Conservation (phyloP, 768 basidiomycete species). For the Suillus variegatus region DNA sequence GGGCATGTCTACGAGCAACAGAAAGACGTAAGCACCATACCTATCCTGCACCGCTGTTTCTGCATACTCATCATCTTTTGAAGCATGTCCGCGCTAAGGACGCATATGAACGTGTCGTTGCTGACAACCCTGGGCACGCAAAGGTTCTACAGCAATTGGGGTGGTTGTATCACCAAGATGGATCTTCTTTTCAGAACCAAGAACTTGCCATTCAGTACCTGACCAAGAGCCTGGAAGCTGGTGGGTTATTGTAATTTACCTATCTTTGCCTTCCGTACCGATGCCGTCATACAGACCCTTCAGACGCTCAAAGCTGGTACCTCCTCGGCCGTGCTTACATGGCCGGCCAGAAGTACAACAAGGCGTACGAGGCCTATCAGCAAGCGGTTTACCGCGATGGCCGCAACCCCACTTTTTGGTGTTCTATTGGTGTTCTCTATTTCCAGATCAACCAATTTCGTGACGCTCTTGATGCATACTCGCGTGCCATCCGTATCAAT, state of each 20-base stretch:
- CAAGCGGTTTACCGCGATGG: constrained; percentile 99
- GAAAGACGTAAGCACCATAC: constrained; percentile 70
- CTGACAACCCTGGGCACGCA: constrained; percentile 90
- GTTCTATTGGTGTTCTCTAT: constrained; percentile 97
- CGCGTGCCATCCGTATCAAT: constrained; percentile 97
- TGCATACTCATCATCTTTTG: constrained; percentile 15
- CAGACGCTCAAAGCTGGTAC: constrained; percentile 99
- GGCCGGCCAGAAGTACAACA: constrained; percentile 98
- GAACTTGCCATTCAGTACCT: constrained; percentile 92
- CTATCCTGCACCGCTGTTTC: constrained; percentile 1
- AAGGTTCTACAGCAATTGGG: constrained; percentile 98
- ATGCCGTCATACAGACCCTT: constrained; percentile 61
- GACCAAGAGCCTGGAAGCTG: constrained; percentile 93
- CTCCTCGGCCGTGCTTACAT: constrained; percentile 97
- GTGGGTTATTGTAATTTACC: constrained; percentile 43
- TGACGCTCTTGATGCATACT: constrained; percentile 98
- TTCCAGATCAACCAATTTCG: constrained; percentile 99
- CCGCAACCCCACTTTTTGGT: constrained; percentile 99
- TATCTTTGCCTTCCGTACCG: background rate
- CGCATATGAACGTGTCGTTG: constrained; percentile 94
- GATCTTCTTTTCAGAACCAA: constrained; percentile 93
- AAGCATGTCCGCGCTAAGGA: constrained; percentile 91
- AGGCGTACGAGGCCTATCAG: constrained; percentile 99
- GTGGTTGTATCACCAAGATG: constrained; percentile 96
- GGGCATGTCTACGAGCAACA: constrained; percentile 98